Evolutionary conservation across 2,329 filamentous ascomycete species (phyloP).

Genomic region (Penicillium sp.): DNA sequence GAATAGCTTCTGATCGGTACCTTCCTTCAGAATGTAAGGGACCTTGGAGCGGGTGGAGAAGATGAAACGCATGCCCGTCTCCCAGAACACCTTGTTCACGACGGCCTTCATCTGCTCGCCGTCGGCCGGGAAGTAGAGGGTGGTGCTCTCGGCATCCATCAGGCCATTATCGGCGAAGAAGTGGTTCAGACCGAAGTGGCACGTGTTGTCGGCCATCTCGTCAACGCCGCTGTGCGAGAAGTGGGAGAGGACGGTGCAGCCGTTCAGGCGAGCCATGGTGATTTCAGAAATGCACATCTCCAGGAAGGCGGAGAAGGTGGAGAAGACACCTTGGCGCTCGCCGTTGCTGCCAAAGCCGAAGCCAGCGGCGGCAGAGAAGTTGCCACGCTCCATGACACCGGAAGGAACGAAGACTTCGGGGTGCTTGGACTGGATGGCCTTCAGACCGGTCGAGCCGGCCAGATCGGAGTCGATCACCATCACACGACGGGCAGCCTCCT

Average conservation of each 20-base stretch:
- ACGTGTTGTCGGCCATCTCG: conserved; percentile 44
- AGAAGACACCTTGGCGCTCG: conserved; percentile 39
- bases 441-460: conserved; percentile 41
- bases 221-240: conserved; percentile 43
- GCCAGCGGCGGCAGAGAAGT: conserved; percentile 42
- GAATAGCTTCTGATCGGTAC: conserved; percentile 35
- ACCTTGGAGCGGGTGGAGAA: conserved; percentile 42
- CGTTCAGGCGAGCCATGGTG: conserved; percentile 42
- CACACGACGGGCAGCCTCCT: conserved; percentile 37
- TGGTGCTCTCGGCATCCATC: conserved; percentile 36
- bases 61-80: conserved; percentile 37
- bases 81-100: conserved; percentile 39
- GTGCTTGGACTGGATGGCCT: conserved; percentile 36
- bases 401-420: conserved; percentile 41
- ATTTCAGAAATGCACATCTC: conserved; percentile 44
- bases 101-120: conserved; percentile 42
- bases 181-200: conserved; percentile 43
- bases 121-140: conserved; percentile 42
- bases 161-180: conserved; percentile 44
- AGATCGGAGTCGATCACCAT: conserved; percentile 44
- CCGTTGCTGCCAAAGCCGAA: conserved; percentile 40
- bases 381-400: conserved; percentile 43
- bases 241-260: conserved; percentile 39
- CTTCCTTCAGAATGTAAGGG: conserved; percentile 40
- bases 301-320: conserved; percentile 42